Evolutionary conservation across 1,139 yeast genomes (phyloP), one percentile per base, ranked within the genome.

Genomic region (Arxiozyma slooffiae): DNA sequence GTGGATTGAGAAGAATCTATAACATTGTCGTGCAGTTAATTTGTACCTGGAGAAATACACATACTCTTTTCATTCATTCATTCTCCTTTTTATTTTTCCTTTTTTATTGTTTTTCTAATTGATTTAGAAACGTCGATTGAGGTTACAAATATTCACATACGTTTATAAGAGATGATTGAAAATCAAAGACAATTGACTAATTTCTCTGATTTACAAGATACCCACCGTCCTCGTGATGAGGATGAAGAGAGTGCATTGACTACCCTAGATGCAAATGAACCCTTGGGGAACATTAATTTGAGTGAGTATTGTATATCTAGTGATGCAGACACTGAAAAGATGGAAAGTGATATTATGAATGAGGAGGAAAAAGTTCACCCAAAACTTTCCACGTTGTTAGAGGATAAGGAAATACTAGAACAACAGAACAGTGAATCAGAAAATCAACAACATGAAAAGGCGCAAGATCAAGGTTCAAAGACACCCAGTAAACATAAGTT

Each of bases 301-400:
- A 57, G 61, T 38, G 64, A 65, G 48, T 60, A 58, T 52, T 60
- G 62, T 53, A 57, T 63, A 36, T 59, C 66, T 16, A 59, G 65
- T 47, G 66, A 63, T 55, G 68, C 68, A 43, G 68, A 63, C 44
- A 65, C 68, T 2, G 68, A 65, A 48, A 64, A 62, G 51, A 58
- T 65, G 65, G 66, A 46, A 6, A 48, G 50, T 43, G 56, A 49
- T 34, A 43, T 52, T 14, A 38, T 39, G 26, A 36, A 40, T 11
- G 50, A 41, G 1, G 50, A 42, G 17, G 53, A 50, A 6, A 54
- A 50, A 39, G 22, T 42, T 8, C 46, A 44, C 18, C 53, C 51
- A 17, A 52, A 23, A 14, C 20, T 48, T 8, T 39, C 50, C 2
- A 21, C 30, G n/a, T 38, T 48, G 34, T 18, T 48, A 9, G 20